Evolutionary conservation across 306 rosid genomes (phyloP).

Genomic region (Nissolia schottii): DNA sequence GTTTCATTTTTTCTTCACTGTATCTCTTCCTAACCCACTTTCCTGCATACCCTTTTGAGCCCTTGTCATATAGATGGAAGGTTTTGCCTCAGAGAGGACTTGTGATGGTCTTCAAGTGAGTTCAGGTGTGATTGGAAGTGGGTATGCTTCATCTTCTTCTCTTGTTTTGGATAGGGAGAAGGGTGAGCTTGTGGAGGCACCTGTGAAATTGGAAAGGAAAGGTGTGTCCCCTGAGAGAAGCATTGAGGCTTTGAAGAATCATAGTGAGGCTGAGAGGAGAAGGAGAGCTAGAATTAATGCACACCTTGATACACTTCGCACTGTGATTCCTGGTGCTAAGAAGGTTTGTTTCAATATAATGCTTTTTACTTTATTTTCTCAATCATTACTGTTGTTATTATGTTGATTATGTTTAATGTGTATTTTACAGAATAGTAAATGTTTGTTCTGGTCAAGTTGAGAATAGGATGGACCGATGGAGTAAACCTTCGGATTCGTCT

Average conservation of each 20-base stretch:
- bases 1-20: neutral
- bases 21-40: neutral
- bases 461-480: too few relatives aligned
- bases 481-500: too few relatives aligned
- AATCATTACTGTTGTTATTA: neutral
- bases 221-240: constrained; percentile 55
- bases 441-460: neutral
- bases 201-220: constrained; percentile 38
- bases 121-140: constrained; percentile 28
- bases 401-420: neutral
- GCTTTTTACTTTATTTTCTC: neutral
- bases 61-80: constrained; percentile 47
- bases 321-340: constrained; percentile 55
- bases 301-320: constrained; percentile 63
- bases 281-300: constrained; percentile 72
- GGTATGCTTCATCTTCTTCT: constrained; percentile 52
- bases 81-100: constrained; percentile 6
- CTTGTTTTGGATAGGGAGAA: constrained; percentile 55
- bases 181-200: constrained; percentile 55
- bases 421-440: neutral
- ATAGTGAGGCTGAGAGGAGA: constrained; percentile 67
- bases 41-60: neutral
- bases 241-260: constrained; percentile 60
- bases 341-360: constrained; percentile 43
- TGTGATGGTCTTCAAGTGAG: constrained; percentile 26